Evolutionary conservation across 2,329 filamentous ascomycete species (phyloP).

Genomic region (Epichloe festucae): DNA sequence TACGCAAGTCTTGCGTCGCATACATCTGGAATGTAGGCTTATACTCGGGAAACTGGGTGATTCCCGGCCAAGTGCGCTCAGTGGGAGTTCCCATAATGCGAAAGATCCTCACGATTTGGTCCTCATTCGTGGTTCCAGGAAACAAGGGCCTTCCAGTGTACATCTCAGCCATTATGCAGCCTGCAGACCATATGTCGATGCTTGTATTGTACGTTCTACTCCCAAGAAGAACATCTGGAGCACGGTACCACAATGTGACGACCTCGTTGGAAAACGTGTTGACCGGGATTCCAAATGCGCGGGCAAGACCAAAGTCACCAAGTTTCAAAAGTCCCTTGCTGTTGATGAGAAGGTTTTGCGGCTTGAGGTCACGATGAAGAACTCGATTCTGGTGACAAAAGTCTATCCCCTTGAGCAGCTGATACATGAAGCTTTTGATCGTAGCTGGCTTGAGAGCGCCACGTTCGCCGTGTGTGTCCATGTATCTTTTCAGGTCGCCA

Average conservation of each 20-base stretch:
- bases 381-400: conserved; percentile 98
- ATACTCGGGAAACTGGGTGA: conserved; percentile 93
- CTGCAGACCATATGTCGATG: conserved; percentile 98
- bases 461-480: conserved; percentile 84
- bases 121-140: conserved; percentile 95
- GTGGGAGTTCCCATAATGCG: conserved; percentile 96
- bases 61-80: conserved; percentile 89
- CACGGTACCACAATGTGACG: conserved; percentile 94
- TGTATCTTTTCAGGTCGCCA: conserved; percentile 95
- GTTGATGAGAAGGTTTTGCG: conserved; percentile 93
- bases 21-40: conserved; percentile 92
- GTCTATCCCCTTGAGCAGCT: conserved; percentile 86
- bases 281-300: conserved; percentile 91
- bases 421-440: conserved; percentile 99
- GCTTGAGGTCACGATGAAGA: conserved; percentile 88
- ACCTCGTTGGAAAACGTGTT: conserved; percentile 98
- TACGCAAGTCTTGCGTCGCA: conserved; percentile 76
- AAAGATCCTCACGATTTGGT: conserved; percentile 95
- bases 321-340: conserved; percentile 81
- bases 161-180: conserved; percentile 99
- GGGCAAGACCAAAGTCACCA: conserved; percentile 85
- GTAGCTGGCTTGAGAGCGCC: conserved; percentile 78
- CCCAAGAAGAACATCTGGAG: conserved; percentile 86
- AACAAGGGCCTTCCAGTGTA: conserved; percentile 92
- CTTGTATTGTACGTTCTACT: conserved; percentile 98